Evolutionary conservation across 345 rosid genomes (phyloP).

Genomic region (Eucalyptus regnans): DNA sequence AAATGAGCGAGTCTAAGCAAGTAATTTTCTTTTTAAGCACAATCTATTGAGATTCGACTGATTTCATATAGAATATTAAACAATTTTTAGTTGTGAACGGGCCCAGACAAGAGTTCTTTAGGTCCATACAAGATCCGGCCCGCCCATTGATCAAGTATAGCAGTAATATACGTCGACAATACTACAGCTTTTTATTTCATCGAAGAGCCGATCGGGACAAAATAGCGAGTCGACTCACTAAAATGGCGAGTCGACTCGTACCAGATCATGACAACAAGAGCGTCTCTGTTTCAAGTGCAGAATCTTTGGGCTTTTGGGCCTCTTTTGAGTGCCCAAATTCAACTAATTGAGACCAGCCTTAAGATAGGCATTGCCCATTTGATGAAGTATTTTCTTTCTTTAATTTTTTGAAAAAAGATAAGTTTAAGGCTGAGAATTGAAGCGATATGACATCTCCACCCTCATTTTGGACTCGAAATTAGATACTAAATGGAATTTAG

Average conservation of each 20-base stretch:
- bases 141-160: neutral
- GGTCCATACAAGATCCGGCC: neutral
- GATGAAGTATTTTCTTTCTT: too few relatives aligned
- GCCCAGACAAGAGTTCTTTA: neutral
- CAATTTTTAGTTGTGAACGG: neutral
- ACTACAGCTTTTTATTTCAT: neutral
- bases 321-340: neutral
- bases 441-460: neutral
- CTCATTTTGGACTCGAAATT: neutral
- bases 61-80: neutral
- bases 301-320: neutral
- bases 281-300: neutral
- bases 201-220: neutral
- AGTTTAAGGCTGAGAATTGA: neutral
- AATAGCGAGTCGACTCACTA: neutral
- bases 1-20: neutral
- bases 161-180: neutral
- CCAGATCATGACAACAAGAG: neutral
- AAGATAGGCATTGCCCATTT: neutral
- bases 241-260: neutral
- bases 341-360: neutral
- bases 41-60: neutral
- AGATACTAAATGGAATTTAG: neutral
- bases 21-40: neutral
- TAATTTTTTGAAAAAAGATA: too few relatives aligned